A percentile compares a stretch with the other conserved stretches of the same genome.
These are phyloP conservation scores for Malassezia nana DNA, from an alignment of 1,284 basidiomycete species.

Conservation along the genomic window DNA sequence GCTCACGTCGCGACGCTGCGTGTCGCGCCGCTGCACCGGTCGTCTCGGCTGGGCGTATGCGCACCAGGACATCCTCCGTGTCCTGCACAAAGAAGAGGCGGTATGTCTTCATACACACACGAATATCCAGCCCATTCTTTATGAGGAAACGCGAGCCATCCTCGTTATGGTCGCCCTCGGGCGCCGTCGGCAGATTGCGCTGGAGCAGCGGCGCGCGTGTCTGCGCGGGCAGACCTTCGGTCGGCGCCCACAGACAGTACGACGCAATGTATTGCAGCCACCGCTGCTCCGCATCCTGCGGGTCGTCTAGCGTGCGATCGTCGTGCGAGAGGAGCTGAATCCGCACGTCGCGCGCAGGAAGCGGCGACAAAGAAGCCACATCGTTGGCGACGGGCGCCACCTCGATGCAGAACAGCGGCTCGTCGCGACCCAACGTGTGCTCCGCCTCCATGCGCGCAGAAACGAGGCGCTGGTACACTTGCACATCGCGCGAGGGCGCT, in stretches of 20 bases:
- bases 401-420: conserved; percentile 82
- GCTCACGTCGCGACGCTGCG: conserved; percentile 17
- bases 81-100: conserved; percentile 50
- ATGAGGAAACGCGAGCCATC: conserved; percentile 28
- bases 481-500: conserved; percentile 45
- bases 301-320: conserved; percentile 74
- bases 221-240: conserved; percentile 39
- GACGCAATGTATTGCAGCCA: conserved; percentile 86
- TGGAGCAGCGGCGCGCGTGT: conserved; percentile 40
- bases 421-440: conserved; percentile 70
- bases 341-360: conserved; percentile 60
- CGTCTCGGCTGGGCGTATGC: conserved; percentile 22
- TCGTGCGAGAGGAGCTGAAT: conserved; percentile 81
- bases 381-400: not conserved
- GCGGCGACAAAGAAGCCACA: not conserved
- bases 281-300: conserved; percentile 66
- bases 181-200: conserved; percentile 20
- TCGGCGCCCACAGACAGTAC: conserved; percentile 54
- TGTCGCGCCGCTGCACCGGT: conserved; percentile 17
- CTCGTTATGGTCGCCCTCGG: conserved; percentile 1
- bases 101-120: conserved; percentile 50
- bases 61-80: conserved; percentile 49
- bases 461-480: conserved; percentile 68
- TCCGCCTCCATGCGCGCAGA: conserved; percentile 74
- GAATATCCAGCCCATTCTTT: conserved; percentile 56